Percentiles rank a stretch among this genome's conserved stretches.
Evolutionary conservation across 345 rosid species (phyloP).

Genomic region (Eutrema heterophyllum): DNA sequence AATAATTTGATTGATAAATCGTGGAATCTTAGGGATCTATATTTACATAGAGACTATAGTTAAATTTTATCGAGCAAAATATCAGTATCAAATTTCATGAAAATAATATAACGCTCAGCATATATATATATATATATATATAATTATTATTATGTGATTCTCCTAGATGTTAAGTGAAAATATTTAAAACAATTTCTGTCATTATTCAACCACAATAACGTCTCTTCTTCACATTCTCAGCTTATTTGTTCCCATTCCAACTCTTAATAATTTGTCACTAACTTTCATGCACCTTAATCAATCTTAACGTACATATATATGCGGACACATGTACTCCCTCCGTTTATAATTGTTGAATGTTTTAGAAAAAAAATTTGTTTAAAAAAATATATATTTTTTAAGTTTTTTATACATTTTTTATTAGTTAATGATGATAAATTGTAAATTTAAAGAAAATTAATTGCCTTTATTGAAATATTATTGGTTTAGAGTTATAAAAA

Average conservation of each 20-base stretch:
- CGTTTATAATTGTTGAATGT: too few relatives aligned
- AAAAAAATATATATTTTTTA: too few relatives aligned
- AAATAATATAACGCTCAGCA: not conserved
- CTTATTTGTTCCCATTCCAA: not conserved
- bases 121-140: not conserved
- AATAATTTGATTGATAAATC: not conserved
- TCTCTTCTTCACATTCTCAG: conserved; percentile 21
- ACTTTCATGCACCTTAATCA: conserved; percentile 31
- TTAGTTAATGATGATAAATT: too few relatives aligned
- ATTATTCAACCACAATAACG: conserved; percentile 18
- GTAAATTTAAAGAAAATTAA: too few relatives aligned
- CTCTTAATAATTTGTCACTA: conserved; percentile 22
- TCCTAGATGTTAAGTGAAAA: not conserved
- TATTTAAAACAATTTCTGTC: conserved; percentile 6
- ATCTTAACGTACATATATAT: conserved; percentile 15
- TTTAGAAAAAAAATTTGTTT: too few relatives aligned
- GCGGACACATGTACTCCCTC: conserved; percentile 8
- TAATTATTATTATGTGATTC: not conserved
- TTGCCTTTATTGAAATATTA: too few relatives aligned
- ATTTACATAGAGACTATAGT: not conserved
- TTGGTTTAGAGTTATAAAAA: too few relatives aligned
- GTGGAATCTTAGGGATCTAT: too few relatives aligned
- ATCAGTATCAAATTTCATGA: not conserved
- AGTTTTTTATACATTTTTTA: too few relatives aligned
- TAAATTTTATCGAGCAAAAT: not conserved